Evolutionary conservation across 257 asterid species (phyloP).

Genomic region (Cynanchum wilfordii): DNA sequence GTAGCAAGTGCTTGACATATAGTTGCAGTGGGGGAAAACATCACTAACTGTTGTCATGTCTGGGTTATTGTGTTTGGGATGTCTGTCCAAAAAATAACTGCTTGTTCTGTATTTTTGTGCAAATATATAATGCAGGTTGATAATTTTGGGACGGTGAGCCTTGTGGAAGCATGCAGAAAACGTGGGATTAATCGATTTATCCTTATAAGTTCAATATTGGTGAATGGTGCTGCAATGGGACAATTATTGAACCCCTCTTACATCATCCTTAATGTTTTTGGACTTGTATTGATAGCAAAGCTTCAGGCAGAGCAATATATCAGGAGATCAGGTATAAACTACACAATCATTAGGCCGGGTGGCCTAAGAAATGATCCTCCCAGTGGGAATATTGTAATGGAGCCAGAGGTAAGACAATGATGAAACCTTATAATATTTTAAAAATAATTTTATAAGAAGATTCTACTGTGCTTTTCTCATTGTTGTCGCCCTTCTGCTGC

Average conservation of each 20-base stretch:
- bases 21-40: neutral
- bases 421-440: neutral
- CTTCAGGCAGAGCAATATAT: slow-evolving; percentile 87
- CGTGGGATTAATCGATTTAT: slow-evolving; percentile 68
- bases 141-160: slow-evolving; percentile 87
- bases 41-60: neutral
- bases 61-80: neutral
- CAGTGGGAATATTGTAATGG: slow-evolving; percentile 80
- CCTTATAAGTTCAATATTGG: slow-evolving; percentile 85
- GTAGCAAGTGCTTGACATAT: neutral
- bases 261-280: slow-evolving; percentile 77
- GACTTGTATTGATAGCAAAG: slow-evolving; percentile 81
- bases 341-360: slow-evolving; percentile 91
- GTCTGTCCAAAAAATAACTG: neutral
- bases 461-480: neutral
- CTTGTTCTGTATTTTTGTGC: neutral
- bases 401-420: slow-evolving; percentile 61
- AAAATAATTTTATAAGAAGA: no score
- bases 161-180: slow-evolving; percentile 89
- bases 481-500: neutral
- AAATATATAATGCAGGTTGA: slow-evolving; percentile 54
- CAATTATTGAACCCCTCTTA: slow-evolving; percentile 84
- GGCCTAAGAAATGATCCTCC: slow-evolving; percentile 87
- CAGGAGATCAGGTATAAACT: slow-evolving; percentile 88
- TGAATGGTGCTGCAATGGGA: slow-evolving; percentile 97